A percentile compares a stretch with the other conserved stretches of the same genome.
These are phyloP conservation scores for Kwoniella bestiolae DNA, from an alignment of 768 basidiomycete genomes.

Conservation along the genomic window DNA sequence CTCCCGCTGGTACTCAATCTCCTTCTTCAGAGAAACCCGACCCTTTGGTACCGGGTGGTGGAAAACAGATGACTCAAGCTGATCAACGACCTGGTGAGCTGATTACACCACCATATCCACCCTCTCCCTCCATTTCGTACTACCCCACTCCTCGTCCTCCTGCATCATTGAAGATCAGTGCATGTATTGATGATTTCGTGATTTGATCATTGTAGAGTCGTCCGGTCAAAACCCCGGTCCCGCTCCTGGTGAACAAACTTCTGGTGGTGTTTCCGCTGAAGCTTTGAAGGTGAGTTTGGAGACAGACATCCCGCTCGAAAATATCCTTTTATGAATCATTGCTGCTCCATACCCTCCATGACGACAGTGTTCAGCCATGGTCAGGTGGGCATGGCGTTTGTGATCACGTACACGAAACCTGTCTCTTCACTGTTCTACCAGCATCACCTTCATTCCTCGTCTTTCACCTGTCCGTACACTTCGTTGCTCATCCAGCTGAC, in stretches of 20 bases:
- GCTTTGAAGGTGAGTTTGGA: constrained; percentile 29
- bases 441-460: not conserved
- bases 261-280: constrained; percentile 19
- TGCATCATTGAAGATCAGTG: not conserved
- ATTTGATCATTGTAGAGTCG: not conserved
- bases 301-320: too few relatives aligned
- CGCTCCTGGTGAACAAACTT: constrained; percentile 19
- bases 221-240: constrained; percentile 5
- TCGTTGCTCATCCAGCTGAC: not conserved
- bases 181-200: not conserved
- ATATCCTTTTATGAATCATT: too few relatives aligned
- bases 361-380: too few relatives aligned
- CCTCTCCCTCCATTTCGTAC: not conserved
- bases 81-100: constrained; percentile 35
- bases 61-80: constrained; percentile 31
- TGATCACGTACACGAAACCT: too few relatives aligned
- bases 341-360: too few relatives aligned
- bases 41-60: constrained; percentile 11
- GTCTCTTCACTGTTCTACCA: too few relatives aligned
- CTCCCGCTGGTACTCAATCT: constrained; percentile 22
- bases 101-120: not conserved
- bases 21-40: constrained; percentile 28
- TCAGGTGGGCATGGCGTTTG: too few relatives aligned
- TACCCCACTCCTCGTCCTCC: too few relatives aligned
- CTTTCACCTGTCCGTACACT: not conserved